Conservation (phyloP, 192 early-diverging fungal genomes). For the Backusella macrospora region DNA sequence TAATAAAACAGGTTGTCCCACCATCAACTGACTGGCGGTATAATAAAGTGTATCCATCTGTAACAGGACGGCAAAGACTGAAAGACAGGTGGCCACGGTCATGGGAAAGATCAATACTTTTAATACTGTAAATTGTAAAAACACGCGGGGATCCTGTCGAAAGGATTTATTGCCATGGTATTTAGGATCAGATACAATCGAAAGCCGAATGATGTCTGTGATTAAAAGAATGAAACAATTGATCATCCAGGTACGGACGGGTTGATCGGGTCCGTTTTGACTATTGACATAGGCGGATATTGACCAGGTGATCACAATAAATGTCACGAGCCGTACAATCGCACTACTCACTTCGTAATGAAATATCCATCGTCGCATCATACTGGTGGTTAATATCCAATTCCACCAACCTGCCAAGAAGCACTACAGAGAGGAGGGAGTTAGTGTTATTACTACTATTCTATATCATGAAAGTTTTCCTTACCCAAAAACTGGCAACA, state of each 20-base stretch:
- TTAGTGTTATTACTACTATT: neutral
- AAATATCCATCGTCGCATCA: slow-evolving; percentile 61
- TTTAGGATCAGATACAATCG: slow-evolving; percentile 39
- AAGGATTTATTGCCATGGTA: slow-evolving; percentile 21
- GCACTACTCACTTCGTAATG: slow-evolving; percentile 57
- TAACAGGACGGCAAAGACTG: slow-evolving; percentile 1
- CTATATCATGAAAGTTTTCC: neutral
- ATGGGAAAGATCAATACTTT: slow-evolving; percentile 16
- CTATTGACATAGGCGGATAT: slow-evolving; percentile 48
- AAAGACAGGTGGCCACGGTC: slow-evolving; percentile 19
- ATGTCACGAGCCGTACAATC: slow-evolving; percentile 56
- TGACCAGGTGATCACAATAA: slow-evolving; percentile 58
- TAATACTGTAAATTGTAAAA: slow-evolving; percentile 7
- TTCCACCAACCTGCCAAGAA: slow-evolving; percentile 59
- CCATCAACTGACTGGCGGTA: slow-evolving; percentile 16
- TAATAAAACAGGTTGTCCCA: neutral
- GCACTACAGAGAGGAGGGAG: slow-evolving; percentile 40
- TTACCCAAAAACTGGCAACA: slow-evolving; percentile 49
- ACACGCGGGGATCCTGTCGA: neutral
- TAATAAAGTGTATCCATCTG: slow-evolving; percentile 19
- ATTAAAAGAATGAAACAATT: slow-evolving; percentile 50
- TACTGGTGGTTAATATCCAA: slow-evolving; percentile 53
- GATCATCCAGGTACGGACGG: slow-evolving; percentile 59
- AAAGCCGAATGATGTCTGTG: slow-evolving; percentile 40
- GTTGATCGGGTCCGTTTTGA: slow-evolving; percentile 47